A percentile compares a stretch with the other conserved stretches of the same genome.
phyloP scores from a whole-genome alignment of 2,329 filamentous ascomycete genomes.

The Colletotrichum cordylinicola region DNA sequence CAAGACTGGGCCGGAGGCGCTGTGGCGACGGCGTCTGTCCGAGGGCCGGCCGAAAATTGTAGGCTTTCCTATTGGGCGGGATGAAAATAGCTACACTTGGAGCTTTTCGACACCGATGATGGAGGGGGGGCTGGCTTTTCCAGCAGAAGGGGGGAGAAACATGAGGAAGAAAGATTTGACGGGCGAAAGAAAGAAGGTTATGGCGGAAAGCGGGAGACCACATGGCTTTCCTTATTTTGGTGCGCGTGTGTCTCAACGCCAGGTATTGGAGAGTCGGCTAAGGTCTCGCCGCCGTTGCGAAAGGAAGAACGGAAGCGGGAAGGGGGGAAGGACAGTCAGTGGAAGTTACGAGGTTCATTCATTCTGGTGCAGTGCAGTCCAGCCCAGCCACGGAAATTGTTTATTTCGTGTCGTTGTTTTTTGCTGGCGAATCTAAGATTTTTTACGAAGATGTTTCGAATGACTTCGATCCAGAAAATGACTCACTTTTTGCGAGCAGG shows the following conservation, averaged over 20 bases:
- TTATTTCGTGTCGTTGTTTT: neutral
- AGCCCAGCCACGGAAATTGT: neutral
- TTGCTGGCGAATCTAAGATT: neutral
- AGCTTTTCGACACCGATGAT: neutral
- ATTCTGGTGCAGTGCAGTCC: neutral
- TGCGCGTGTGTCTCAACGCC: neutral
- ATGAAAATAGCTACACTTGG: neutral
- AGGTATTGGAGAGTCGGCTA: neutral
- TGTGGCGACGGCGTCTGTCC: neutral
- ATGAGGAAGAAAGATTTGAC: neutral
- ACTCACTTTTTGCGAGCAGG: neutral
- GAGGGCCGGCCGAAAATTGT: neutral
- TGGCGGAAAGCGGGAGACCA: neutral
- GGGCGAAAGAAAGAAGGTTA: constrained; percentile 9
- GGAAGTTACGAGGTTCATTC: neutral
- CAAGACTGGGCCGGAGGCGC: neutral
- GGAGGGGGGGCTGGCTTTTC: neutral
- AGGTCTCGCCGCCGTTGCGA: neutral
- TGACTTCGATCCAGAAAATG: neutral
- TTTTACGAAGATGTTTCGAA: neutral
- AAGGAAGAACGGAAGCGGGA: neutral
- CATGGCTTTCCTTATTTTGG: neutral
- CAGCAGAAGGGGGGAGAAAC: neutral
- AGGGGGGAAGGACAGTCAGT: neutral
- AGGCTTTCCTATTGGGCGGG: neutral